Evolutionary conservation across 164 flowering plant genomes (phyloP), one percentile per base, ranked within the genome.

Genomic region (Nymphaea thermarum): DNA sequence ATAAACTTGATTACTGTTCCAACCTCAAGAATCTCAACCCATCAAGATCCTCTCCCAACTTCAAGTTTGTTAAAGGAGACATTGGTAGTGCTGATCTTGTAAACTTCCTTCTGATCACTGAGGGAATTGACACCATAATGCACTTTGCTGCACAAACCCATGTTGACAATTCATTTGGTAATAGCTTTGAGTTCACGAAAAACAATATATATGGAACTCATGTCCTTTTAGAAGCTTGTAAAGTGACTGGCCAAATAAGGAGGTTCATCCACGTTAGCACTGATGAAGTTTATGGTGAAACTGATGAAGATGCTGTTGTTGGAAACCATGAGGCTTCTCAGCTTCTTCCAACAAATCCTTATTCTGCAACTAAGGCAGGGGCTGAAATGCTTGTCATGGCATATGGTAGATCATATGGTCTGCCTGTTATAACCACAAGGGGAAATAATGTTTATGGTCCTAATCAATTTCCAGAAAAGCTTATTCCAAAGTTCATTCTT

Each of bases 311-410:
- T 73, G 88, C 90, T 66, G 83, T 82, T 61, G 90, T 86, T 5
- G 93, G 93, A 62, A 87, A 87, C 77, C 88, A 84, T 66, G 90
- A 87, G 74, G 93, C 93, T 44, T 87, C 93, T 18, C 90, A 84
- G 71, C 86, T 87, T 55, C 88, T 86, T 47, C 92, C 92, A 2
- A 87, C 92, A 43, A 87, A 87, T 64, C 93, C 93, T 2, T 87
- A 87, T 77, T 87, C 93, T 64, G 93, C 93, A 0, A 87, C 92
- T 36, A 87, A 87, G 77, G 92, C 92, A 61, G 92, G 92, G 47
- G 92, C 92, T 11, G 92, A 87, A 72, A 87, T 87, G 93, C 88
- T 87, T 70, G 93, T 87, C 44, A 87, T 87, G 93, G 93, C 93
- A 4, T 87, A 87, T 82, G 90, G 87, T 42, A 75, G 90, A 64